Evolutionary conservation across 164 flowering plant species (phyloP), one percentile per base, ranked within the genome.

Genomic region (Piper betle): DNA sequence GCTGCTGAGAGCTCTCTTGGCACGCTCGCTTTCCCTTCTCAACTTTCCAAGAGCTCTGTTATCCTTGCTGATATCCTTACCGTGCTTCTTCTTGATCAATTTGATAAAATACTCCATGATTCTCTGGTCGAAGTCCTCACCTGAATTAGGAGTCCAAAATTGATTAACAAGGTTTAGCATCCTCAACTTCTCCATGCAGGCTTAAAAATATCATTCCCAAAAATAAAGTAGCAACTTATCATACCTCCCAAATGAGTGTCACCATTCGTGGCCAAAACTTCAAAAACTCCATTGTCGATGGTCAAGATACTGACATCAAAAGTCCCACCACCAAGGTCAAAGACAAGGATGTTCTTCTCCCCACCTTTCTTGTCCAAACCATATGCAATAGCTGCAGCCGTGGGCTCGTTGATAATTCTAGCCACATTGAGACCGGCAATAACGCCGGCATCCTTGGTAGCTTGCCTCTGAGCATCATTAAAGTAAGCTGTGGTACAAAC

Each of bases 231-330:
- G 11, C 6, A 6, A 10, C 46, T 42, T 42, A 10, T 50, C 75
- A 65, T 64, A 88, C 96, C 94, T 83, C 96, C 96, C 63, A 89
- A 78, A 73, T 89, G 91, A 62, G 92, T 89, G 79, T 89, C 97
- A 38, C 94, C 97, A 61, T 85, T 89, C 5, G 97, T 89, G 52
- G 97, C 77, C 72, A 89, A 86, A 71, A 89, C 97, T 85, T 89
- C 94, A 68, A 89, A 89, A n/a, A 87, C 92, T 60, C 97, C 97
- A 72, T 87, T 84, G 58, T 87, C 94, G 62, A 89, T 86, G 18
- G 94, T 85, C 81, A 89, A 78, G 72, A 89, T 75, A 75, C 96
- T 89, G 80, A 89, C 97, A 82, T 89, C 97, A 61, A 89, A 89
- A 7, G 97, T 89, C 0, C 94, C 91, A 74, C 96, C 93, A 68